phyloP scores from a whole-genome alignment of 306 rosid genomes.

The Lathyrus aphaca region DNA sequence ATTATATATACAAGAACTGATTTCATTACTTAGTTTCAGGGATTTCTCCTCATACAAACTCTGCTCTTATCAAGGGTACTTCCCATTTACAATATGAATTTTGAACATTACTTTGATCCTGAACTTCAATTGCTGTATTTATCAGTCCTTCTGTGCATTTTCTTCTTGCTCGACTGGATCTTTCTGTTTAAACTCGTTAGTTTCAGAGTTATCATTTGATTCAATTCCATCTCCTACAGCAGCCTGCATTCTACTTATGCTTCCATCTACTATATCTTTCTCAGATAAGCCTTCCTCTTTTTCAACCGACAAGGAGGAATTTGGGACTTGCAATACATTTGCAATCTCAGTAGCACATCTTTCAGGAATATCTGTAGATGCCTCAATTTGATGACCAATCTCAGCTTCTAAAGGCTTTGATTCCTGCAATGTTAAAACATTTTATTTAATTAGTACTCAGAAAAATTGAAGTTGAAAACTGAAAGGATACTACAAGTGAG shows the following conservation, averaged over 20 bases:
- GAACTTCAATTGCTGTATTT: constrained; percentile 15
- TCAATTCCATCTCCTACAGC: constrained; percentile 33
- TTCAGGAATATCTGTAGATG: constrained; percentile 33
- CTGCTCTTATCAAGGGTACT: constrained; percentile 1
- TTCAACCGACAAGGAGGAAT: constrained; percentile 23
- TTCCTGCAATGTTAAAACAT: constrained; percentile 29
- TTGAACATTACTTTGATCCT: neutral
- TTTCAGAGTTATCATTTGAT: constrained; percentile 34
- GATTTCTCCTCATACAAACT: constrained; percentile 14
- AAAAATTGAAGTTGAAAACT: constrained; percentile 9
- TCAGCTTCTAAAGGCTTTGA: constrained; percentile 39
- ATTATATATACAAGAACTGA: constrained; percentile 29
- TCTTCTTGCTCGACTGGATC: constrained; percentile 30
- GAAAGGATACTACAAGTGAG: constrained; percentile 1
- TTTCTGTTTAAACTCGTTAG: constrained; percentile 26
- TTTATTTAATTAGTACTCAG: constrained; percentile 10
- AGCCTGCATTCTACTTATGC: constrained; percentile 24
- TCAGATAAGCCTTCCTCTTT: constrained; percentile 29
- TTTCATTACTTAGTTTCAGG: constrained; percentile 36
- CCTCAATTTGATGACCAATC: constrained; percentile 36
- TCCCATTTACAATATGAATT: constrained; percentile 22
- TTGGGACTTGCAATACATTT: constrained; percentile 33
- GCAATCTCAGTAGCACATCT: constrained; percentile 27
- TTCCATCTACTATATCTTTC: constrained; percentile 30
- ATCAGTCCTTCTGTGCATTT: constrained; percentile 28